Conservation (phyloP, 495 filamentous ascomycete species). For the Hypomontagnella submonticulosa region DNA sequence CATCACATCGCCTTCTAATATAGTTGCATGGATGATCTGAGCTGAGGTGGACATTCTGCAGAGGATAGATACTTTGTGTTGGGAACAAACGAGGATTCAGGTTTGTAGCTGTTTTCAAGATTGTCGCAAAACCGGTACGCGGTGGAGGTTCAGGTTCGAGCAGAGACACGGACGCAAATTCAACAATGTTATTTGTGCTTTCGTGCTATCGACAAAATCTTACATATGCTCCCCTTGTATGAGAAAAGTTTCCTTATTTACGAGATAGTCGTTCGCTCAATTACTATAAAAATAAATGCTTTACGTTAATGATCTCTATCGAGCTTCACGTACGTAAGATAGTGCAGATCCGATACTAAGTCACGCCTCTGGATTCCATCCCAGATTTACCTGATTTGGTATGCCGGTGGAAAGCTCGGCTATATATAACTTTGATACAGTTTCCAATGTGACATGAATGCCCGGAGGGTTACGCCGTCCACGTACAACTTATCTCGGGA, state of each 20-base stretch:
- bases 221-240: slow-evolving; percentile 47
- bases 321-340: slow-evolving; percentile 1
- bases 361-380: neutral
- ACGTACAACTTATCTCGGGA: no score
- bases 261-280: slow-evolving; percentile 6
- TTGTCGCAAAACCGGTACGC: slow-evolving; percentile 29
- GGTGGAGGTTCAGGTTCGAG: slow-evolving; percentile 12
- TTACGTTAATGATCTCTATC: slow-evolving; percentile 2
- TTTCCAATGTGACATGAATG: no score
- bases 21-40: slow-evolving; percentile 50
- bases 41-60: slow-evolving; percentile 47
- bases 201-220: slow-evolving; percentile 41
- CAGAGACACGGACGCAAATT: slow-evolving; percentile 20
- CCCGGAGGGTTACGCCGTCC: no score
- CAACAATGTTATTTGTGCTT: slow-evolving; percentile 43
- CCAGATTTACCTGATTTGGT: no score
- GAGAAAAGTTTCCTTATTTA: slow-evolving; percentile 43
- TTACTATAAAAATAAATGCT: slow-evolving; percentile 25
- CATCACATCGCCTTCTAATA: slow-evolving; percentile 45
- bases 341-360: neutral
- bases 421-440: no score
- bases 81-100: slow-evolving; percentile 47
- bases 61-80: slow-evolving; percentile 48
- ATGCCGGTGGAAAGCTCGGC: no score
- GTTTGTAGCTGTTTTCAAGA: slow-evolving; percentile 39